Evolutionary conservation across 1,284 basidiomycete species (phyloP).

Genomic region (Naganishia liquefaciens): DNA sequence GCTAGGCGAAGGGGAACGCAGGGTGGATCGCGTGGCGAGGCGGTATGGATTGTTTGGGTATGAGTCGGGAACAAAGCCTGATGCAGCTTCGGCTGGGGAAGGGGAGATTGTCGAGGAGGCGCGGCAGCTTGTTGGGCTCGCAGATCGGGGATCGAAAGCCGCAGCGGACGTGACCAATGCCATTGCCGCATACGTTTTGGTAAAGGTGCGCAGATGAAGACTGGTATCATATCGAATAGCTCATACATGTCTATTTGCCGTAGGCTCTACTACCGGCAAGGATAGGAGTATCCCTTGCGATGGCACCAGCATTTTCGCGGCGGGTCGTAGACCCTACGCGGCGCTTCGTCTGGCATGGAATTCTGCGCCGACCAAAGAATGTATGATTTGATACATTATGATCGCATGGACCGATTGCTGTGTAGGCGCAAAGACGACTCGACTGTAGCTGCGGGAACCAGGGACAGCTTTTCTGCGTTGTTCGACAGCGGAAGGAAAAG

Average conservation of each 20-base stretch:
- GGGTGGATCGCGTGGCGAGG: constrained; percentile 70
- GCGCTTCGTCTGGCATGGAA: constrained; percentile 34
- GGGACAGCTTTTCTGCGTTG: too few species aligned
- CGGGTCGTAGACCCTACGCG: constrained; percentile 63
- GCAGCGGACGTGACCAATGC: constrained; percentile 55
- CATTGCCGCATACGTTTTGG: constrained; percentile 77
- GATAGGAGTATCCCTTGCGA: constrained; percentile 70
- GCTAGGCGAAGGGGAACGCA: constrained; percentile 71
- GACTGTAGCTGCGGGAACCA: not conserved
- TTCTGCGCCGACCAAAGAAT: constrained; percentile 20
- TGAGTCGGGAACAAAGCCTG: constrained; percentile 58
- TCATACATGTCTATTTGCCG: not conserved
- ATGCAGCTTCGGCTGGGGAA: constrained; percentile 25
- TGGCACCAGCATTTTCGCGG: constrained; percentile 74
- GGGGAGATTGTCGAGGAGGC: constrained; percentile 27
- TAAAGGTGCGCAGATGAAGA: constrained; percentile 64
- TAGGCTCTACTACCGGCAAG: constrained; percentile 76
- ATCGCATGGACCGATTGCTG: not conserved
- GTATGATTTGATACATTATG: not conserved
- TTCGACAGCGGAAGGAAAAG: too few species aligned
- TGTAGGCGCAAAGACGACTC: not conserved
- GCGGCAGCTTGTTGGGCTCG: constrained; percentile 12
- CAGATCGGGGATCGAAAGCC: constrained; percentile 32
- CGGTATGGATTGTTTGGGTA: constrained; percentile 81
- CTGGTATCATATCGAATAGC: too few species aligned